Conservation (phyloP, 164 flowering plant genomes). For the Warburgia ugandensis region DNA sequence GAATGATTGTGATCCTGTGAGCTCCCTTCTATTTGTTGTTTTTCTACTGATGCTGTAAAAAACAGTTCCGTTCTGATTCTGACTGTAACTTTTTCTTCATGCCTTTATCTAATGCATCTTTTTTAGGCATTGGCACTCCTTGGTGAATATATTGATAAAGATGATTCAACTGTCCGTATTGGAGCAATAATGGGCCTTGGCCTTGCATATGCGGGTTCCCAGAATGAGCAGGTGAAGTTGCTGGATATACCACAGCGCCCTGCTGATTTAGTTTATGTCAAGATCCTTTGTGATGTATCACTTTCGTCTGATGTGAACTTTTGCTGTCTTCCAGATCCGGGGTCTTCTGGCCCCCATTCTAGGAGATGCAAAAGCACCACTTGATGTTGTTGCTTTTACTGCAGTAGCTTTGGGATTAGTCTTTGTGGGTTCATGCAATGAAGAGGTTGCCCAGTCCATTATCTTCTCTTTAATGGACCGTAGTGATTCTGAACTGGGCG, state of each 20-base stretch:
- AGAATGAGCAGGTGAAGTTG: conserved; percentile 63
- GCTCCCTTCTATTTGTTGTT: conserved; percentile 11
- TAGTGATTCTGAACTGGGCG: conserved; percentile 77
- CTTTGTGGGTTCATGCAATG: conserved; percentile 92
- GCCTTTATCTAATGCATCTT: background rate
- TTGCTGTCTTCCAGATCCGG: conserved; percentile 40
- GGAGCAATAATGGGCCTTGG: conserved; percentile 98
- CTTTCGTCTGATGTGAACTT: background rate
- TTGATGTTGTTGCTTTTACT: conserved; percentile 88
- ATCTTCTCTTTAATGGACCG: conserved; percentile 89
- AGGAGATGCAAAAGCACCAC: conserved; percentile 65
- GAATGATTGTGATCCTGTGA: conserved; percentile 95
- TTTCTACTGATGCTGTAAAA: background rate
- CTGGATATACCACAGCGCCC: background rate
- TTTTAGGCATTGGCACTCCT: conserved; percentile 87
- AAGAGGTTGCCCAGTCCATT: conserved; percentile 91
- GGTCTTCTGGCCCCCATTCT: conserved; percentile 53
- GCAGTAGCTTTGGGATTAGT: conserved; percentile 89
- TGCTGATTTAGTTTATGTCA: background rate
- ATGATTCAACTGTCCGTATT: conserved; percentile 75
- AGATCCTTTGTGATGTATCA: background rate
- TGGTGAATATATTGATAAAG: conserved; percentile 61
- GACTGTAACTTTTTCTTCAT: background rate
- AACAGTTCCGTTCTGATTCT: background rate
- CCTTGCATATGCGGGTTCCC: conserved; percentile 90